Evolutionary conservation across 306 rosid species (phyloP).

Genomic region (Datisca glomerata): DNA sequence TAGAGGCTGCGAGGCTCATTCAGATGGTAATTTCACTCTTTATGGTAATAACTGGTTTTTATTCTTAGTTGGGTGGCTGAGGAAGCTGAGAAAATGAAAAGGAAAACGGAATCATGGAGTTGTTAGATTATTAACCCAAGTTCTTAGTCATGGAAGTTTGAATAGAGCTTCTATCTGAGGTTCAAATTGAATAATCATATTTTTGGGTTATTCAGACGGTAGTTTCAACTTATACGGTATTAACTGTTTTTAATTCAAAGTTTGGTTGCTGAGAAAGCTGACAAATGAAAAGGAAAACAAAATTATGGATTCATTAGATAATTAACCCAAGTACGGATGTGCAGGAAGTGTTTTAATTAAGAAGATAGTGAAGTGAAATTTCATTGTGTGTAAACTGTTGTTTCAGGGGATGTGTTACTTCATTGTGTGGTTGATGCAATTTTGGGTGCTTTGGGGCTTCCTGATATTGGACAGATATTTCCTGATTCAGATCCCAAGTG

Average conservation of each 20-base stretch:
- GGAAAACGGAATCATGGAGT: background rate
- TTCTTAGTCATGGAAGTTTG: background rate
- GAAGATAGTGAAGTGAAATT: too few species aligned
- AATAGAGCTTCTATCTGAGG: constrained; percentile 3
- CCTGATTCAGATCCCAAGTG: constrained; percentile 91
- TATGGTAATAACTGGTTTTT: background rate
- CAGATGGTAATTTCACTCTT: constrained; percentile 49
- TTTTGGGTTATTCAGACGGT: too few species aligned
- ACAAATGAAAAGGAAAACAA: too few species aligned
- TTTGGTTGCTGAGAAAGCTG: too few species aligned
- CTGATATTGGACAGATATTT: constrained; percentile 86
- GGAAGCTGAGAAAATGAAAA: constrained; percentile 1
- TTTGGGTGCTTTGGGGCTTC: constrained; percentile 88
- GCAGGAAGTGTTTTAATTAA: too few species aligned
- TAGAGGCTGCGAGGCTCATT: constrained; percentile 93
- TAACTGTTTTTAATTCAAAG: too few species aligned
- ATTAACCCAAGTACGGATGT: too few species aligned
- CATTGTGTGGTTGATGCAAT: constrained; percentile 96
- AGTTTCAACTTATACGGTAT: too few species aligned
- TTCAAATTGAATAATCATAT: too few species aligned
- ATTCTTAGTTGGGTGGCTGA: background rate
- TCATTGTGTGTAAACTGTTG: constrained; percentile 10
- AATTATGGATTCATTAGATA: too few species aligned
- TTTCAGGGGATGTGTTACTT: constrained; percentile 81
- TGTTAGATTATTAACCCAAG: too few species aligned